Evolutionary conservation across 768 basidiomycete species (phyloP).

Genomic region (Russula emetica): DNA sequence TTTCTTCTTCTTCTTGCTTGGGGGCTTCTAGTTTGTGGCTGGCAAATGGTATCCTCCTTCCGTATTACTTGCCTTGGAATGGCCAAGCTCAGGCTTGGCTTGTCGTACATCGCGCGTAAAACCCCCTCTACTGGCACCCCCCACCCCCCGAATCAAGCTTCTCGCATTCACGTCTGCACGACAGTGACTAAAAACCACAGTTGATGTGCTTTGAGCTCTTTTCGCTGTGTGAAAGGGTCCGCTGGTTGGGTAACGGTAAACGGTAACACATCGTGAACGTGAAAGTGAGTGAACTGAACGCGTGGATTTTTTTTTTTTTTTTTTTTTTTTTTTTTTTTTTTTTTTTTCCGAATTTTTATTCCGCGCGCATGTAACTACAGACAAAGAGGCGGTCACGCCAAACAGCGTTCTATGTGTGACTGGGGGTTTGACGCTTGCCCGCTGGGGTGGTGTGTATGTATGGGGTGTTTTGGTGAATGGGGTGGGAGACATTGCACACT

Average conservation of each 20-base stretch:
- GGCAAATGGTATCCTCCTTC: neutral
- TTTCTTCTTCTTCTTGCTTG: neutral
- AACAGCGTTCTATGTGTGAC: no score
- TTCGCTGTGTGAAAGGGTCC: conserved; percentile 18
- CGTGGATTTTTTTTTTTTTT: no score
- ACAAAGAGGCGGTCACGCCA: no score
- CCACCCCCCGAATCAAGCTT: neutral
- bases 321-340: no score
- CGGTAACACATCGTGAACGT: neutral
- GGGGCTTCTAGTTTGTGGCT: neutral
- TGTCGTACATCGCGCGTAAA: neutral
- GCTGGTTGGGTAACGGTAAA: conserved; percentile 1
- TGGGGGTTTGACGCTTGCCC: no score
- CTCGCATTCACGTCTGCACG: neutral
- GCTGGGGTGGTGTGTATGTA: no score
- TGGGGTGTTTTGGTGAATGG: no score
- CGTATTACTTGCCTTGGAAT: conserved; percentile 4
- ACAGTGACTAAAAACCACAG: neutral
- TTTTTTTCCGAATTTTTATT: no score
- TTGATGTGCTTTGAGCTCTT: conserved; percentile 16
- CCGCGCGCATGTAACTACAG: no score
- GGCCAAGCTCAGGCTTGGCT: neutral
- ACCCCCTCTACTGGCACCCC: neutral
- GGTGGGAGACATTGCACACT: no score
- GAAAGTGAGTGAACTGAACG: neutral